phyloP scores from a whole-genome alignment of 2,329 filamentous ascomycete species.

The Neodidymelliopsis sp. region DNA sequence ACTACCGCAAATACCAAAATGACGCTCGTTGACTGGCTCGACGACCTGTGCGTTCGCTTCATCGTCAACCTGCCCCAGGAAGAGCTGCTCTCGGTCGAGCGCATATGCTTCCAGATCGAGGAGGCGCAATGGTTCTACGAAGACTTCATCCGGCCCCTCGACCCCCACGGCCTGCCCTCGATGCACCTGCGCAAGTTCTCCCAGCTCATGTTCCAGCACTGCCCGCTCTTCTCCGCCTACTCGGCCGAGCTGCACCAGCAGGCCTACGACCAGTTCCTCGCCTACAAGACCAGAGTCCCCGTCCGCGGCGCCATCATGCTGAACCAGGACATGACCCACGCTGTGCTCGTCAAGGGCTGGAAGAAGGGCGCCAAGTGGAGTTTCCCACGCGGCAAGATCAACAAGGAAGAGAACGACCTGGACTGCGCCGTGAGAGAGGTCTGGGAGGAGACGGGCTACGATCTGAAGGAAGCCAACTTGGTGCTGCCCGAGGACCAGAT shows the following conservation, averaged over 20 bases:
- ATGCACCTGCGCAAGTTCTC: conserved; percentile 87
- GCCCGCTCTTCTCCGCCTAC: conserved; percentile 84
- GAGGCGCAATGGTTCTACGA: conserved; percentile 99
- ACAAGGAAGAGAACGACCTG: conserved; percentile 92
- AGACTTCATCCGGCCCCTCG: conserved; percentile 93
- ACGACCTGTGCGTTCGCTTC: conserved; percentile 97
- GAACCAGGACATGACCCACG: conserved; percentile 92
- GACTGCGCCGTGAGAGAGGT: conserved; percentile 95
- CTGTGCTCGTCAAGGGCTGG: conserved; percentile 94
- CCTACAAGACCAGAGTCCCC: conserved; percentile 93
- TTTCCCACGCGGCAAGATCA: conserved; percentile 96
- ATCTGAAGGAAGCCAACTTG: conserved; percentile 77
- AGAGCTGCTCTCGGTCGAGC: conserved; percentile 86
- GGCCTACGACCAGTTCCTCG: conserved; percentile 90
- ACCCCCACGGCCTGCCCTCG: conserved; percentile 80
- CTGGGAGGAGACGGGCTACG: conserved; percentile 93
- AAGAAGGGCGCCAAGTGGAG: conserved; percentile 97
- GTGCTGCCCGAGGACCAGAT: conserved; percentile 73
- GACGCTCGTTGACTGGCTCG: conserved; percentile 93
- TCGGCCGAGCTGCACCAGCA: conserved; percentile 77
- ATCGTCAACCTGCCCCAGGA: conserved; percentile 95
- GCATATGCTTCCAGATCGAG: conserved; percentile 98
- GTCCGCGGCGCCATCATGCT: conserved; percentile 94
- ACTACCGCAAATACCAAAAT: conserved; percentile 70
- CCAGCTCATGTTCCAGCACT: conserved; percentile 90